Base-by-base conservation (phyloP, 1,284 basidiomycete species). In the Melampsora abietis-canadensis region DNA sequence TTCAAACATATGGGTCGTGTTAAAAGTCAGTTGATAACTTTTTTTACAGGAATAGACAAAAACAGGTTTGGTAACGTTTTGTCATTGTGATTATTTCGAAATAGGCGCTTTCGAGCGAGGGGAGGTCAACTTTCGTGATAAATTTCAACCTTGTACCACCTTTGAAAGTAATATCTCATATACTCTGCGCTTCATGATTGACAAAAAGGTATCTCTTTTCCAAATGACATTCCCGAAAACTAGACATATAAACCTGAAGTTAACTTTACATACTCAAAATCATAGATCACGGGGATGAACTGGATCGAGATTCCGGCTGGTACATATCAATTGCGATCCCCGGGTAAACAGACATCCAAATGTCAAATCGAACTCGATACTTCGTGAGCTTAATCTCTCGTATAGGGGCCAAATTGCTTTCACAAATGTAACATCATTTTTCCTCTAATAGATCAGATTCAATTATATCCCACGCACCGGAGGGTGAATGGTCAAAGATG, bases 141-240 rank as follows among this genome's bases (percentile, higher is more conserved):
- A 92, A 19, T 92, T 92, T 79, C 79, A 84, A 19, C 87, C 86
- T 0, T 47, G 44, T 14, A 78, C 83, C 4, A 96, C 94, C 0
- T 97, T 86, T 78, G 94, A 97, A 82, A 95, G 92, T 80, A 96
- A 97, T 80, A 90, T 97, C 70, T 87, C 87, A 0, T 97, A 92
- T 79, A 88, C 87, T 1, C 83, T 97, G 61, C 88, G 94, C 4
- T 97, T 96, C 82, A 97, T 97, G 94, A 93, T 97, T 77, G 94
- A 97, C 80, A 90, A 91, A 4, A 89, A 92, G 85, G 92, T 92
- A 47, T 60, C 81, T 72, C 47, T 62, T 68, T 47, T 17, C 59
- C 37, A 40, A 66, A 51, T 24, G 37, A 40, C 5, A 40, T 10
- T 12, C 31, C 65, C 7, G 40, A 74, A 59, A 14, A 17, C 10